Conservation (phyloP, 441 rosid species). For the Viola pubescens region DNA sequence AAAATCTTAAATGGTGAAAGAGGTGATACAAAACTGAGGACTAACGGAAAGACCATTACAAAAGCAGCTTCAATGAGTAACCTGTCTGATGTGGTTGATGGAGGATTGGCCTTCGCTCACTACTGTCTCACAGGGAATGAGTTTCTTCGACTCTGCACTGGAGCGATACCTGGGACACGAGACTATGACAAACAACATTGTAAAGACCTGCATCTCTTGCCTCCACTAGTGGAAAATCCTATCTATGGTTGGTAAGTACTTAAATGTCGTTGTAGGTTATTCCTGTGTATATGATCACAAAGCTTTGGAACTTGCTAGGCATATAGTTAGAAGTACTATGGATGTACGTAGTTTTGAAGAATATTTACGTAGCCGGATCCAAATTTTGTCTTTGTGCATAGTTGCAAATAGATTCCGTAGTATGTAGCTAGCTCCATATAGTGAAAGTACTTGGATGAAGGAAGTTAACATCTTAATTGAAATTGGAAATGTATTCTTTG, state of each 20-base stretch:
- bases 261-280: too few species aligned
- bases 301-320: too few species aligned
- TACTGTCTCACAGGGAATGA: conserved; percentile 81
- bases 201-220: conserved; percentile 74
- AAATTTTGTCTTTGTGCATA: too few species aligned
- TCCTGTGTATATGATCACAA: too few species aligned
- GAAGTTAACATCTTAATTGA: too few species aligned
- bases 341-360: too few species aligned
- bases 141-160: conserved; percentile 69
- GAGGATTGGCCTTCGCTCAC: conserved; percentile 86
- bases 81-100: conserved; percentile 55
- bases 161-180: conserved; percentile 75
- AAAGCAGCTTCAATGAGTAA: conserved; percentile 58
- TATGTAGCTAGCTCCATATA: too few species aligned
- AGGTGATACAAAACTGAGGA: conserved; percentile 17
- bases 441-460: too few species aligned
- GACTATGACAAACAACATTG: conserved; percentile 80
- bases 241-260: conserved; percentile 70
- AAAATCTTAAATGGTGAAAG: conserved; percentile 33
- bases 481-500: too few species aligned
- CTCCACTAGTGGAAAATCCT: conserved; percentile 79
- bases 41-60: conserved; percentile 23
- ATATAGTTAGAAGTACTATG: too few species aligned
- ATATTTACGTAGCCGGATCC: too few species aligned
- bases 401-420: too few species aligned